These are phyloP conservation scores for Kwoniella bestiolae DNA, from an alignment of 768 basidiomycete genomes.

Conservation along the genomic window DNA sequence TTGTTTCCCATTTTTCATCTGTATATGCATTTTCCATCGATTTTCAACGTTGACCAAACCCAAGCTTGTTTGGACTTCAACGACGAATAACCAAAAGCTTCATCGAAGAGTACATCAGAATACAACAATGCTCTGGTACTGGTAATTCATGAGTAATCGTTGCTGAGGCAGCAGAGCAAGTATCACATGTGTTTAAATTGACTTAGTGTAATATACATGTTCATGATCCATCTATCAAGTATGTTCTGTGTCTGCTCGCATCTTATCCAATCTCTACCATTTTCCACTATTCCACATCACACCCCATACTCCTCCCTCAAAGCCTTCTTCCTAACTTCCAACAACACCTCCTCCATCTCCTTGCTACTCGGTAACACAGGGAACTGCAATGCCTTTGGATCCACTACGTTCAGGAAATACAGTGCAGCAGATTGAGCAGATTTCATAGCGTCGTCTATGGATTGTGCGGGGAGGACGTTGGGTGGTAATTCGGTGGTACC, in stretches of 20 bases:
- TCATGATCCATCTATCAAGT: background rate
- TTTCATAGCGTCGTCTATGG: constrained; percentile 21
- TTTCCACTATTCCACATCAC: too few relatives aligned
- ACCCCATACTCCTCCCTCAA: constrained; percentile 80
- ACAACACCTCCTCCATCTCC: constrained; percentile 77
- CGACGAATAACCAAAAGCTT: too few relatives aligned
- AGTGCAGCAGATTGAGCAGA: constrained; percentile 28
- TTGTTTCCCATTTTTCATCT: background rate
- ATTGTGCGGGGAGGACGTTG: constrained; percentile 50
- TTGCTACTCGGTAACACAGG: constrained; percentile 75
- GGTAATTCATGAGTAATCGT: too few relatives aligned
- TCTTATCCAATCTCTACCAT: background rate
- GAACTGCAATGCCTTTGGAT: constrained; percentile 70
- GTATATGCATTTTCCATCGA: background rate
- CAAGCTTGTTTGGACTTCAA: background rate
- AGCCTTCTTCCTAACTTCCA: constrained; percentile 77
- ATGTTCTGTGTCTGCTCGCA: background rate
- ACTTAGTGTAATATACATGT: too few relatives aligned
- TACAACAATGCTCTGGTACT: too few relatives aligned
- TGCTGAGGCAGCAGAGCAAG: too few relatives aligned
- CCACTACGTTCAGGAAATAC: constrained; percentile 70
- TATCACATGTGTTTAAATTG: too few relatives aligned
- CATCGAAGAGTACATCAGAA: too few relatives aligned
- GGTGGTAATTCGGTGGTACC: constrained; percentile 50
- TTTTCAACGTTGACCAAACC: background rate